Evolutionary conservation across 345 rosid species (phyloP).

Genomic region (Eucalyptus paniculata): DNA sequence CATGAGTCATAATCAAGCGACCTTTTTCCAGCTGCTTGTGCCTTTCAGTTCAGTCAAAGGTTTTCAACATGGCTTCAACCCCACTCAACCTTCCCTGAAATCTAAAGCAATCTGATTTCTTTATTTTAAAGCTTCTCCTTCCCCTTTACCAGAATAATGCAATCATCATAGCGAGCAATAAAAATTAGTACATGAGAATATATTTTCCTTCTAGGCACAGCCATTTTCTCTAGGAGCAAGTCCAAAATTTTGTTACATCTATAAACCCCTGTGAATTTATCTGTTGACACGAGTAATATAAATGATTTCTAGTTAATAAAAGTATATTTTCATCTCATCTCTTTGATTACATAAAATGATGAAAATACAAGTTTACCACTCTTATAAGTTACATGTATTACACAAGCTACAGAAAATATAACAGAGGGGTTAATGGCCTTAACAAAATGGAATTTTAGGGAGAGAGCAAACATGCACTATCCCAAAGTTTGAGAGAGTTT

Average conservation of each 20-base stretch:
- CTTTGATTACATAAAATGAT: background rate
- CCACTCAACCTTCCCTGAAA: background rate
- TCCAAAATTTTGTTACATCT: background rate
- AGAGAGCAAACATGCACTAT: background rate
- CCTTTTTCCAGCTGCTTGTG: background rate
- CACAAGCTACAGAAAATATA: background rate
- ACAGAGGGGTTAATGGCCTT: background rate
- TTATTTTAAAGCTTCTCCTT: background rate
- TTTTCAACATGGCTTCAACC: background rate
- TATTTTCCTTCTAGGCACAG: background rate
- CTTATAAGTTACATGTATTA: background rate
- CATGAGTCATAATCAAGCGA: background rate
- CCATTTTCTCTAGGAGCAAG: background rate
- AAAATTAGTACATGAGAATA: background rate
- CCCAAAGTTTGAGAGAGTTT: background rate
- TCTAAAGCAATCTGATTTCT: background rate
- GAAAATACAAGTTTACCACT: background rate
- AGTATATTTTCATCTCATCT: background rate
- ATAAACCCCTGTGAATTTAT: background rate
- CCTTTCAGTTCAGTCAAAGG: background rate
- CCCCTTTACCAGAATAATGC: background rate
- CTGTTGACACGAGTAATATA: background rate
- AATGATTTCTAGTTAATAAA: background rate
- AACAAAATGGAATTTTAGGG: background rate
- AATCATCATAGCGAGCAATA: background rate